Evolutionary conservation across 73 alveolate species (phyloP).

Genomic region (Paramecium caudatum): DNA sequence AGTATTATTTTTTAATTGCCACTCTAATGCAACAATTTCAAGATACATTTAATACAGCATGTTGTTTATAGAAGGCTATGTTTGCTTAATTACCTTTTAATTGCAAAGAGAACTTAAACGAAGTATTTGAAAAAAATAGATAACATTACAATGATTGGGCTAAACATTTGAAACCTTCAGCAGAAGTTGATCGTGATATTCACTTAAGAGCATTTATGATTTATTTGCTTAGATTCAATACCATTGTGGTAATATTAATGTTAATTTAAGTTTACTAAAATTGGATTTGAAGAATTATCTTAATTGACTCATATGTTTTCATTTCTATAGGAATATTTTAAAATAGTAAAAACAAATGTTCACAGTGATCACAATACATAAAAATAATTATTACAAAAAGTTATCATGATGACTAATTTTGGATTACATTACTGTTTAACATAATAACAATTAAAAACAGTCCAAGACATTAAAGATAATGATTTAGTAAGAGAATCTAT

Average conservation of each 20-base stretch:
- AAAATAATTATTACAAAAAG: slow-evolving; percentile 10
- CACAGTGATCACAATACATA: slow-evolving; percentile 48
- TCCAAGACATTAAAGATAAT: slow-evolving; percentile 60
- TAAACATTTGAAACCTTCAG: slow-evolving; percentile 27
- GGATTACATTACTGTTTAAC: slow-evolving; percentile 35
- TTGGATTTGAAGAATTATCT: slow-evolving; percentile 70
- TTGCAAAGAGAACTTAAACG: slow-evolving; percentile 72
- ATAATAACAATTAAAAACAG: not conserved
- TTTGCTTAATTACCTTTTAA: slow-evolving; percentile 8
- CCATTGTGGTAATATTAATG: not conserved
- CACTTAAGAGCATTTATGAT: slow-evolving; percentile 62
- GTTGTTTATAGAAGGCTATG: slow-evolving; percentile 1
- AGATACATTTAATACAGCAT: slow-evolving; percentile 72
- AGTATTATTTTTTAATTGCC: slow-evolving; percentile 7
- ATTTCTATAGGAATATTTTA: slow-evolving; percentile 39
- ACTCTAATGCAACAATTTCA: slow-evolving; percentile 25
- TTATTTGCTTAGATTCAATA: slow-evolving; percentile 59
- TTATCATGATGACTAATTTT: slow-evolving; percentile 65
- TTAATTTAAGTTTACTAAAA: slow-evolving; percentile 41
- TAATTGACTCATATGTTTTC: slow-evolving; percentile 58
- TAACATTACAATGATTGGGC: slow-evolving; percentile 52
- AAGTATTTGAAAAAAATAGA: slow-evolving; percentile 68
- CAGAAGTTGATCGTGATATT: slow-evolving; percentile 48
- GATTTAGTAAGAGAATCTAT: slow-evolving; percentile 73
- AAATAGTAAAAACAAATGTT: slow-evolving; percentile 51